Conservation (phyloP, 2,329 filamentous ascomycete genomes). For the Aspergillus fischeri region DNA sequence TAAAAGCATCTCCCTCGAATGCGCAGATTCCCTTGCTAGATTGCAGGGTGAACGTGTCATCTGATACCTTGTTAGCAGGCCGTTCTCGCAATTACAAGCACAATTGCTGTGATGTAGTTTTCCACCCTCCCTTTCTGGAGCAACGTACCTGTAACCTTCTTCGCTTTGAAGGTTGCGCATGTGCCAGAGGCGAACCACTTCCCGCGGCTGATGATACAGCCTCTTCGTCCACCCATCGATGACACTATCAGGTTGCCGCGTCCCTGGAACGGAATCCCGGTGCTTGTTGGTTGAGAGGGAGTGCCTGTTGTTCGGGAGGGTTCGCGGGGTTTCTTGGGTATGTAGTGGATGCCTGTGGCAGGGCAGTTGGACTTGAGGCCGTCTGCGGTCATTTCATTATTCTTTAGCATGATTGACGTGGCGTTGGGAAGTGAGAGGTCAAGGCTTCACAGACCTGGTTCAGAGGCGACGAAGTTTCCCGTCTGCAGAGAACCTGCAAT, state of each 20-base stretch:
- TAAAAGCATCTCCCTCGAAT: constrained; percentile 51
- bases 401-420: not conserved
- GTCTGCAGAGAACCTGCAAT: constrained; percentile 44
- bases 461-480: constrained; percentile 31
- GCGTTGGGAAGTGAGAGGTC: not conserved
- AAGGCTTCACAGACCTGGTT: constrained; percentile 28
- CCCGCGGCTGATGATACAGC: constrained; percentile 65
- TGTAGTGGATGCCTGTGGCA: constrained; percentile 58
- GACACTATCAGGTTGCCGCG: constrained; percentile 57
- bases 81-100: not conserved
- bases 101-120: not conserved
- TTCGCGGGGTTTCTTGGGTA: constrained; percentile 52
- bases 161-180: constrained; percentile 55
- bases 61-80: constrained; percentile 8
- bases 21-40: constrained; percentile 59
- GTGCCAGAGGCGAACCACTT: constrained; percentile 66
- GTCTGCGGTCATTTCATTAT: constrained; percentile 30
- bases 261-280: constrained; percentile 49
- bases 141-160: constrained; percentile 27
- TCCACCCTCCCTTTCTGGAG: too few relatives aligned
- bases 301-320: constrained; percentile 35
- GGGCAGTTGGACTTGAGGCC: constrained; percentile 62
- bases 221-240: constrained; percentile 34
- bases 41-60: constrained; percentile 49
- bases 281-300: constrained; percentile 26